These are phyloP conservation scores for Primulina tabacum DNA, from an alignment of 257 asterid species.

Conservation along the genomic window DNA sequence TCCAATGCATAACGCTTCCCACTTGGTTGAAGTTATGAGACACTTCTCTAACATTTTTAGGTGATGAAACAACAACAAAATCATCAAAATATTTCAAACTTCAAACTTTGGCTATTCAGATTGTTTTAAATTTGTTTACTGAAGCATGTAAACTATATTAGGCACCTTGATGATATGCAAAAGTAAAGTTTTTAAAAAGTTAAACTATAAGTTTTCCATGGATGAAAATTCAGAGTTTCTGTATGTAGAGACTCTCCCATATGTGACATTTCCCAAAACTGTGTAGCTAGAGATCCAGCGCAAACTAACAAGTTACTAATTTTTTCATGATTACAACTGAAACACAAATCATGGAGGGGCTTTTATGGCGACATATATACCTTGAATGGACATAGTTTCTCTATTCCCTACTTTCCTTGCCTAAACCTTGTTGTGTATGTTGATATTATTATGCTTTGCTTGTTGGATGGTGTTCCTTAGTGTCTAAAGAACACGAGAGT, in stretches of 20 bases:
- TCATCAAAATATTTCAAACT: background rate
- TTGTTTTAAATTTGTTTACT: too few species aligned
- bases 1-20: background rate
- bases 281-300: conserved; percentile 4
- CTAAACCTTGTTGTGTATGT: background rate
- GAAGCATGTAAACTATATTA: background rate
- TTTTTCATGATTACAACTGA: conserved; percentile 8
- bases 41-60: background rate
- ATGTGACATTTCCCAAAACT: background rate
- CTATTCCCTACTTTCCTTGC: background rate
- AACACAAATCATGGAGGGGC: conserved; percentile 3
- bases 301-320: conserved; percentile 11
- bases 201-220: background rate
- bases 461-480: conserved; percentile 8
- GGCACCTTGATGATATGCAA: background rate
- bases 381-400: conserved; percentile 1
- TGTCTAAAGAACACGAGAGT: conserved; percentile 9
- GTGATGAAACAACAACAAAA: background rate
- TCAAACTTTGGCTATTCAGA: background rate
- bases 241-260: background rate
- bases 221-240: background rate
- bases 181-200: background rate
- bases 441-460: conserved; percentile 1
- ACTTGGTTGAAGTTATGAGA: background rate
- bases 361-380: background rate